phyloP scores from a whole-genome alignment of 2,329 filamentous ascomycete species.

The Cladosporium sp. region DNA sequence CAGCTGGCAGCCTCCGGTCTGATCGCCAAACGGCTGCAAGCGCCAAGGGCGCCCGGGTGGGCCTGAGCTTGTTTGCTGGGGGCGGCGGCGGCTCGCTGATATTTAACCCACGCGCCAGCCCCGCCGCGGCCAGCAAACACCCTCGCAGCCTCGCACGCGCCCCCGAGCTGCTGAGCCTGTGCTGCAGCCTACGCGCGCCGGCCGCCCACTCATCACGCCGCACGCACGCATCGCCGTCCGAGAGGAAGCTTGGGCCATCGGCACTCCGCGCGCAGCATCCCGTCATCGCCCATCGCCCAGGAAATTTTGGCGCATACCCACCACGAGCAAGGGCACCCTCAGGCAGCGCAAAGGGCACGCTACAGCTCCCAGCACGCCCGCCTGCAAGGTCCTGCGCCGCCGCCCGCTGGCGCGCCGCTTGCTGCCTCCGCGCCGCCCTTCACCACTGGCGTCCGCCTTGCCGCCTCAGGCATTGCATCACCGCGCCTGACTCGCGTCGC shows the following conservation, averaged over 20 bases:
- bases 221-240: neutral
- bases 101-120: neutral
- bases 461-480: conserved; percentile 3
- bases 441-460: neutral
- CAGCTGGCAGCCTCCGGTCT: neutral
- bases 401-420: neutral
- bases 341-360: neutral
- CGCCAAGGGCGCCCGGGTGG: neutral
- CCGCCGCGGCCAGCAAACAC: neutral
- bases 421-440: neutral
- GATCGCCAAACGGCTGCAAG: neutral
- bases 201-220: neutral
- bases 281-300: neutral
- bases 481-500: conserved; percentile 7
- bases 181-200: neutral
- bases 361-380: neutral
- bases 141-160: neutral
- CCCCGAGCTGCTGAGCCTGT: neutral
- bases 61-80: neutral
- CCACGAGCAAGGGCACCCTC: neutral
- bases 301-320: neutral
- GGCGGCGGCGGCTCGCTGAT: neutral
- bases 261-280: neutral
- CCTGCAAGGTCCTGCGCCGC: neutral
- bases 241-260: neutral